Evolutionary conservation across 2,329 filamentous ascomycete species (phyloP).

Genomic region (Sporothrix inflata): DNA sequence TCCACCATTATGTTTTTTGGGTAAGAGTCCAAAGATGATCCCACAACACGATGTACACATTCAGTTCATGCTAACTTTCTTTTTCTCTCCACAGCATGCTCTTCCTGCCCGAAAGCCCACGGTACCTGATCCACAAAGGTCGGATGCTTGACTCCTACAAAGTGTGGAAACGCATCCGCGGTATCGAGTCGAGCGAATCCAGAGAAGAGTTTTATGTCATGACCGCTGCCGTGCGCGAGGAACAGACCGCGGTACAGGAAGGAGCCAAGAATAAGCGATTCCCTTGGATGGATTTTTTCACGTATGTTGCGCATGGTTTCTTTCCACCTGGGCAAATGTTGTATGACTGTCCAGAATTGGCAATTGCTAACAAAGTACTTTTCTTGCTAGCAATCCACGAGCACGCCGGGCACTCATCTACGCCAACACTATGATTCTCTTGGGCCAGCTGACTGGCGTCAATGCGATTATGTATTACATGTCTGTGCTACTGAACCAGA

Average conservation of each 20-base stretch:
- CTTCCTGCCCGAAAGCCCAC: slow-evolving; percentile 71
- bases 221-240: slow-evolving; percentile 63
- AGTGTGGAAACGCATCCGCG: slow-evolving; percentile 75
- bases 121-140: slow-evolving; percentile 71
- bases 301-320: slow-evolving; percentile 37
- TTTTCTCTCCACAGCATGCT: slow-evolving; percentile 55
- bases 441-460: slow-evolving; percentile 72
- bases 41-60: neutral
- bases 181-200: slow-evolving; percentile 57
- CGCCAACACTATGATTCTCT: slow-evolving; percentile 70
- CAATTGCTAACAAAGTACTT: neutral
- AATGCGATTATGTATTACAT: slow-evolving; percentile 76
- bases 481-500: slow-evolving; percentile 66
- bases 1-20: slow-evolving; percentile 62
- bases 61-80: neutral
- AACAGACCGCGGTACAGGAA: slow-evolving; percentile 57
- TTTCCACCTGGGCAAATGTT: neutral
- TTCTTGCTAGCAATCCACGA: slow-evolving; percentile 52
- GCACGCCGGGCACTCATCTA: slow-evolving; percentile 68
- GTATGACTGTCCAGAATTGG: neutral
- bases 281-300: slow-evolving; percentile 76
- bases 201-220: slow-evolving; percentile 74
- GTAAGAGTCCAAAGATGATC: neutral
- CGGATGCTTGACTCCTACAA: slow-evolving; percentile 62
- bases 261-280: slow-evolving; percentile 58